Conservation (phyloP, 805 yeast genomes). For the Sugiyamaella smithiae region DNA sequence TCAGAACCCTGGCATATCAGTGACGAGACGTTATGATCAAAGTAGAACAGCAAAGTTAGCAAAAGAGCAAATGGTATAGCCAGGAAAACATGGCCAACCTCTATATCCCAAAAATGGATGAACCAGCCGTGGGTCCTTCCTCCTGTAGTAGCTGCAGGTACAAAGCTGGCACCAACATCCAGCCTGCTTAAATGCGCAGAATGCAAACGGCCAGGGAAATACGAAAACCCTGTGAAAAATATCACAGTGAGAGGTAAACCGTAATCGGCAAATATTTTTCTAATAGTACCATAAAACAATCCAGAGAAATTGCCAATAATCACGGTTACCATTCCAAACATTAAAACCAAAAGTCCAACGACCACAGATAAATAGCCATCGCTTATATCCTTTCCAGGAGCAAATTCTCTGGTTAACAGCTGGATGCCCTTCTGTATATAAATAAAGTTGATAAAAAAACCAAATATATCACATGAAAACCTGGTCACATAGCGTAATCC, state of each 20-base stretch:
- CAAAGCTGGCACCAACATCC: conserved; percentile 69
- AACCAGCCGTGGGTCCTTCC: conserved; percentile 62
- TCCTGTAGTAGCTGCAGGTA: conserved; percentile 54
- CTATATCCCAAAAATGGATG: conserved; percentile 70
- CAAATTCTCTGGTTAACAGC: conserved; percentile 70
- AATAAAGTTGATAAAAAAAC: conserved; percentile 82
- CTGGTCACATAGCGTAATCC: conserved; percentile 68
- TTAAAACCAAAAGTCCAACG: conserved; percentile 68
- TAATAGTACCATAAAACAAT: conserved; percentile 54
- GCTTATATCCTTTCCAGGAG: conserved; percentile 34
- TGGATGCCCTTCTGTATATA: conserved; percentile 90
- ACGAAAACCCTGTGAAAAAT: conserved; percentile 90
- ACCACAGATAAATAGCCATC: conserved; percentile 74
- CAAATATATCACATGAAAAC: conserved; percentile 90
- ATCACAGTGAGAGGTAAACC: conserved; percentile 80
- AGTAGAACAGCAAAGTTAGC: conserved; percentile 80
- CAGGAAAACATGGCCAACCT: conserved; percentile 73
- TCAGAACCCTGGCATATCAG: conserved; percentile 85
- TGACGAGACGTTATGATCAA: conserved; percentile 94
- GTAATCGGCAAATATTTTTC: conserved; percentile 80
- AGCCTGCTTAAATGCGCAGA: conserved; percentile 56
- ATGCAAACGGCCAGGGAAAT: conserved; percentile 77
- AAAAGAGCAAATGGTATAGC: conserved; percentile 92
- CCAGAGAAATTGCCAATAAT: conserved; percentile 61
- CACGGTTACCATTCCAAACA: conserved; percentile 65